These are phyloP conservation scores for Candida boidinii DNA, from an alignment of 805 yeast species.

Conservation along the genomic window DNA sequence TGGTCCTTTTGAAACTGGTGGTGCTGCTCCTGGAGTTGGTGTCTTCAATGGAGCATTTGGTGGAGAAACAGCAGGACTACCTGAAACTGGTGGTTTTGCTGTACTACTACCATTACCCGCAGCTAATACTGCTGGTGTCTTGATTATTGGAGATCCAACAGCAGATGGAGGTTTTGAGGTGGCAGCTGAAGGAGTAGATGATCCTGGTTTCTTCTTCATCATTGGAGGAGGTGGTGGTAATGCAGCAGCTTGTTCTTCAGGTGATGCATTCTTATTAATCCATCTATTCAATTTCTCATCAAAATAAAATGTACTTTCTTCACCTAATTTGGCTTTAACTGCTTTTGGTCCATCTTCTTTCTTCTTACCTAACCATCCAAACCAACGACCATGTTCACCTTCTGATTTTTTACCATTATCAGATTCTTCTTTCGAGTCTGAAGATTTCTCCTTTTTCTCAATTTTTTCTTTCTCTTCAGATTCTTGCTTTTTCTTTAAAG, in stretches of 20 bases:
- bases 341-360: conserved; percentile 63
- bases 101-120: conserved; percentile 3
- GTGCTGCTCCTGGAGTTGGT: background rate
- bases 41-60: background rate
- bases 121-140: conserved; percentile 7
- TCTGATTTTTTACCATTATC: conserved; percentile 10
- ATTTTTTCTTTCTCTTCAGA: conserved; percentile 22
- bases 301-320: conserved; percentile 60
- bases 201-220: conserved; percentile 32
- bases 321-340: conserved; percentile 80
- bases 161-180: conserved; percentile 16
- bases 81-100: conserved; percentile 3
- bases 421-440: conserved; percentile 15
- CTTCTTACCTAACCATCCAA: conserved; percentile 53
- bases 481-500: conserved; percentile 13
- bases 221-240: conserved; percentile 70
- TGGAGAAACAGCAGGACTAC: background rate
- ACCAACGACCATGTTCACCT: conserved; percentile 29
- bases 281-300: conserved; percentile 83
- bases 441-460: conserved; percentile 10
- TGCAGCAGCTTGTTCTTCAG: conserved; percentile 51
- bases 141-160: conserved; percentile 22
- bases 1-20: background rate
- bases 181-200: conserved; percentile 24
- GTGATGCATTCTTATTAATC: conserved; percentile 64